Base-by-base conservation (phyloP, 1,284 basidiomycete genomes). In the Leccinum ponderosum region DNA sequence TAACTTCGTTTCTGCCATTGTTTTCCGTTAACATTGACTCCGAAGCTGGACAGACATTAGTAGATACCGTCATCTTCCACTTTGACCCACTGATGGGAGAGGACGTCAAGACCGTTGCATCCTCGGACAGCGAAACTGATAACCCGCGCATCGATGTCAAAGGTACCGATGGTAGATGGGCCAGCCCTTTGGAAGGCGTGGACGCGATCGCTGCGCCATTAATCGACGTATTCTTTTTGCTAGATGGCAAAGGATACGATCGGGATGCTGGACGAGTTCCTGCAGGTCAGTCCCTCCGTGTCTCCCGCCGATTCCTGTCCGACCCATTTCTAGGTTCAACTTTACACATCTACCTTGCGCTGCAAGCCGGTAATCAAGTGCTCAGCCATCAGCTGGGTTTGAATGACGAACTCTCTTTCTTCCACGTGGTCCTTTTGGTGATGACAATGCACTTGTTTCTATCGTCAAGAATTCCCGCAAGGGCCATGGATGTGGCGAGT, bases 31-130 rank as follows among this genome's bases (percentile, higher is more conserved):
- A 56, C n/a, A 31, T 55, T 73, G 59, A 74, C 51, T 42, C 6
- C 4, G 39, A 33, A 27, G 9, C 4, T 9, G 52, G 33, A 54
- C 52, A 70, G 69, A 74, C 78, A 12, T 77, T 86, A 42, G 78
- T 84, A 14, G 87, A 90, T 65, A 89, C 91, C 0, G 86, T 94
- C 3, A 69, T 89, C 14, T 95, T 89, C 79, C 90, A 93, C 64
- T 76, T 96, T 56, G 83, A 95, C 66, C 90, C 91, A 0, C 75
- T 92, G 51, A 94, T 90, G 0, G 94, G 94, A 25, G 80, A 82
- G 29, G 85, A 89, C 61, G 76, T 78, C 4, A 66, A 60, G 29
- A 67, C 66, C n/a, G 66, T 64, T 22, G 60, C 64, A 31, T 66
- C 68, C 7, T 57, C 59, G 44, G 62, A 44, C 1, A 22, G 4